A percentile compares a stretch with the other conserved stretches of the same genome.
These are phyloP conservation scores for Astragalus glycyphyllos DNA, from an alignment of 306 rosid genomes.

Conservation along the genomic window DNA sequence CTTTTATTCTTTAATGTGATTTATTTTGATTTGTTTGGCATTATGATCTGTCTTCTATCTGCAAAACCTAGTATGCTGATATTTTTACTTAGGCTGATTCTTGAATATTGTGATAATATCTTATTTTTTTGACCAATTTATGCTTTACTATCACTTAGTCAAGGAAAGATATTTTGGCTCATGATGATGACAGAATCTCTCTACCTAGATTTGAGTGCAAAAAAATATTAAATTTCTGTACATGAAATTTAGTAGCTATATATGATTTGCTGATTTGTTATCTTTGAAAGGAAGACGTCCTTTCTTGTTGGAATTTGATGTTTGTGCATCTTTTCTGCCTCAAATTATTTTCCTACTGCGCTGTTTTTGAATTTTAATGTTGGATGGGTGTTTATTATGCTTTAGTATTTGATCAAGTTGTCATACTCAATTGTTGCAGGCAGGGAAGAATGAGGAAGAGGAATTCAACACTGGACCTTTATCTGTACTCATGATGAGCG, in stretches of 20 bases:
- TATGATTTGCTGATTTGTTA: no score
- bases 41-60: neutral
- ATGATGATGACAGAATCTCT: neutral
- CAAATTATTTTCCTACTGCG: neutral
- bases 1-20: slow-evolving; percentile 3
- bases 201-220: neutral
- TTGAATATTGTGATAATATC: no score
- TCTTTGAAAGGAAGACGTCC: no score
- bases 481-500: slow-evolving; percentile 94
- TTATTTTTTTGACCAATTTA: no score
- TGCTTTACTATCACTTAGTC: no score
- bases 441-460: slow-evolving; percentile 76
- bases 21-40: neutral
- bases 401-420: neutral
- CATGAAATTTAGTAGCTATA: no score
- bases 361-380: neutral
- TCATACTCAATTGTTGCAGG: slow-evolving; percentile 39
- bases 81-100: no score
- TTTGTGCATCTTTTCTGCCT: neutral
- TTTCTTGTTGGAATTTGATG: neutral
- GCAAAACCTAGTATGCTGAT: neutral
- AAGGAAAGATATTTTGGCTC: neutral
- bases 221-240: no score
- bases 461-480: slow-evolving; percentile 94
- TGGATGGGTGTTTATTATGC: neutral